Base-by-base conservation (phyloP, 306 rosid species). In the Glycine soja region DNA sequence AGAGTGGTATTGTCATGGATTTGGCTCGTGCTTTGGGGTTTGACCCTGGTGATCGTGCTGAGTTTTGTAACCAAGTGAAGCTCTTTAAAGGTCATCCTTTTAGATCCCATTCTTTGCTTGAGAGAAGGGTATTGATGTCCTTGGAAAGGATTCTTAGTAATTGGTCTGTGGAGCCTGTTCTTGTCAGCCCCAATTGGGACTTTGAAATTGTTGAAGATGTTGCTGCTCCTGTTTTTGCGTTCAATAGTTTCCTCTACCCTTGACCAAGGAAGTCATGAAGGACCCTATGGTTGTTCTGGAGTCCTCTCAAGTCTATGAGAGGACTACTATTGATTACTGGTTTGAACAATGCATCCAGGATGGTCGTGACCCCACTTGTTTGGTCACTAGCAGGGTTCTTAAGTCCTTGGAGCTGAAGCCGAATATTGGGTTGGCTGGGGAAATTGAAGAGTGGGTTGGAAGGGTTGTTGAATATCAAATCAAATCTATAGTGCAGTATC, bases 11-110 rank as follows among this genome's bases (percentile, higher is more conserved):
- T 45, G 59, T 88, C 53, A 88, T 90, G 91, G 94, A 90, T 72
- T 81, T 90, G 58, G 88, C 89, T 43, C 94, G 91, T 10, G 89
- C 89, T 77, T 81, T 90, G 7, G 90, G 91, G 15, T 72, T 82
- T 43, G 88, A 88, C 14, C 85, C 87, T 0, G 69, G 84, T 45
- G 87, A 90, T 75, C 82, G 78, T 42, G 51, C 57, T 5, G 91
- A 88, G 70, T 75, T 90, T 5, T 69, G 83, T 4, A 86, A 82
- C 36, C 88, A 90, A 43, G 80, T 88, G 78, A 79, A 67, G 76
- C 82, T 86, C 66, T 80, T 88, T 50, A 86, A 78, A 77, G 42
- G 46, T 66, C 90, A 90, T 73, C 58, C 74, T 46, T 46, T 69
- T 18, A 69, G 56, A 69, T 69, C 56, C 15, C 34, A 69, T 18